phyloP scores from a whole-genome alignment of 371 early-diverging fungal genomes.

The Capniomyces stellatus region DNA sequence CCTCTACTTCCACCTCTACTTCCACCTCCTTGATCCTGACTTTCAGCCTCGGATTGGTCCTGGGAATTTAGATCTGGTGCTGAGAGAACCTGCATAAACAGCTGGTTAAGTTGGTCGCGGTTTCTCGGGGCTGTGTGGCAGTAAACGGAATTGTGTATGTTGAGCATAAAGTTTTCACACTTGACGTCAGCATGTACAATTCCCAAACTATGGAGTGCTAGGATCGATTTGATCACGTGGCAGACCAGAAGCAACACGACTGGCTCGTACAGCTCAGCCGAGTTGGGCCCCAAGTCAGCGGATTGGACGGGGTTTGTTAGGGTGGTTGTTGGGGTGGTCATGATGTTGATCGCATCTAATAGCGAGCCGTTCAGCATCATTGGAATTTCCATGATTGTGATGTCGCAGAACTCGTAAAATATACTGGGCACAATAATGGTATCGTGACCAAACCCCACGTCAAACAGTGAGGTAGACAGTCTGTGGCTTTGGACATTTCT shows the following conservation, averaged over 20 bases:
- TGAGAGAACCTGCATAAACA: not conserved
- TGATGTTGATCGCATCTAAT: slow-evolving; percentile 2
- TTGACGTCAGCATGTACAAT: slow-evolving; percentile 3
- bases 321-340: too few species aligned
- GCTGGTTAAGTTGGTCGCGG: not conserved
- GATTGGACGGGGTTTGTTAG: too few species aligned
- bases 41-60: not conserved
- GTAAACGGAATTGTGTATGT: too few species aligned
- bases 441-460: not conserved
- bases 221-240: not conserved
- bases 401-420: slow-evolving; percentile 1
- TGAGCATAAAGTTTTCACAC: slow-evolving; percentile 1
- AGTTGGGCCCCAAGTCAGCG: too few species aligned
- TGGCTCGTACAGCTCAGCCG: slow-evolving; percentile 1
- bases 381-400: not conserved
- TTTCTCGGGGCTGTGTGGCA: too few species aligned
- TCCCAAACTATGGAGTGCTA: not conserved
- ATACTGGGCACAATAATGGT: not conserved
- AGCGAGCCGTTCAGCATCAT: slow-evolving; percentile 1
- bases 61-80: too few species aligned
- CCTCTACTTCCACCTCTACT: not conserved
- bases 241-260: not conserved
- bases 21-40: too few species aligned
- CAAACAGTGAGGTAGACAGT: too few species aligned
- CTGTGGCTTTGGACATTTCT: too few species aligned